Conservation (phyloP, 768 basidiomycete genomes). For the Kwoniella dejecticola region DNA sequence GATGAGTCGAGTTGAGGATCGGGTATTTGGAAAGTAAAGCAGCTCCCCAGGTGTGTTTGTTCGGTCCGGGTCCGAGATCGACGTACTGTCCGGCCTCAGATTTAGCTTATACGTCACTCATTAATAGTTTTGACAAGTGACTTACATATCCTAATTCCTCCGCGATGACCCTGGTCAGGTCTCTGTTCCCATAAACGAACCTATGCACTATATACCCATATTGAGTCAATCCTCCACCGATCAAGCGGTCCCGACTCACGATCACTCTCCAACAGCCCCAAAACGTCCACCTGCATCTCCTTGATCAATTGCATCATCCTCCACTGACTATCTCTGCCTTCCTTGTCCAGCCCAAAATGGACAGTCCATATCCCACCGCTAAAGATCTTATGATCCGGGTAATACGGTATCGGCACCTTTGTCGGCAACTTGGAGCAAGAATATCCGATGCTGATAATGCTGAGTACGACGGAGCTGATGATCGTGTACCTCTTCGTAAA, state of each 20-base stretch:
- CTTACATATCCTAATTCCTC: constrained; percentile 80
- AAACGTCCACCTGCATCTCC: constrained; percentile 81
- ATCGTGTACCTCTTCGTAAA: constrained; percentile 17
- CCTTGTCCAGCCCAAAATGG: constrained; percentile 81
- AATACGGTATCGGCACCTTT: constrained; percentile 63
- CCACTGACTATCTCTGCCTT: constrained; percentile 71
- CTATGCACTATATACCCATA: constrained; percentile 58
- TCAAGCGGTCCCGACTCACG: constrained; percentile 61
- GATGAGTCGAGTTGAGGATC: constrained; percentile 80
- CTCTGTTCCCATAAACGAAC: constrained; percentile 78
- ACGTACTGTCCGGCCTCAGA: constrained; percentile 63
- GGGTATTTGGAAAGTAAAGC: constrained; percentile 85
- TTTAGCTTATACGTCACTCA: background rate
- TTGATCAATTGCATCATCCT: constrained; percentile 66
- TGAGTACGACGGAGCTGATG: constrained; percentile 12
- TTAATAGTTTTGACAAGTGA: constrained; percentile 18
- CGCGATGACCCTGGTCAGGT: constrained; percentile 75
- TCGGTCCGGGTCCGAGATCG: constrained; percentile 84
- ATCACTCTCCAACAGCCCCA: constrained; percentile 84
- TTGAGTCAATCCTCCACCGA: background rate
- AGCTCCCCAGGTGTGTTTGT: constrained; percentile 87
- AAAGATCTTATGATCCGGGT: constrained; percentile 67
- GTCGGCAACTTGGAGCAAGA: constrained; percentile 57
- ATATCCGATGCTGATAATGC: constrained; percentile 18
- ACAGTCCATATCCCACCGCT: constrained; percentile 88